phyloP scores from a whole-genome alignment of 108 stramenopile species.

The Licmophora abbreviata region DNA sequence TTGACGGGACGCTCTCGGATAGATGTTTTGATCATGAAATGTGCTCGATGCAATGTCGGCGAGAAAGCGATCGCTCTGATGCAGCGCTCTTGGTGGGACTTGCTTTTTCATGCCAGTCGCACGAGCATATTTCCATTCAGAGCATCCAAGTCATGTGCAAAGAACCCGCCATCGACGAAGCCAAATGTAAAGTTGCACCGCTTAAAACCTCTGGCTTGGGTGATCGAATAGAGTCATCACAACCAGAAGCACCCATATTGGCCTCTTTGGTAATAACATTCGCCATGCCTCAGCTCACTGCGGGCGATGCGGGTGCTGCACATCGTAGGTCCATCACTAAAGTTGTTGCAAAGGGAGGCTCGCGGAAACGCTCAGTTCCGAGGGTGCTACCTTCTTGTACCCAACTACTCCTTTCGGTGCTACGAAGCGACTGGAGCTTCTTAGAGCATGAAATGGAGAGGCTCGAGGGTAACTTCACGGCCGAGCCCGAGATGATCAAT shows the following conservation, averaged over 20 bases:
- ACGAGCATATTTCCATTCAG: constrained; percentile 21
- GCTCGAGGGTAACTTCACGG: neutral
- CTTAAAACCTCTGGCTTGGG: neutral
- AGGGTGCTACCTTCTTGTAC: constrained; percentile 25
- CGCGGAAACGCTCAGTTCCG: constrained; percentile 6
- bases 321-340: neutral
- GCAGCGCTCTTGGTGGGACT: constrained; percentile 22
- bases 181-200: neutral
- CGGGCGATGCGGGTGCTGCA: no score
- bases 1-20: no score
- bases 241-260: neutral
- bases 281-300: constrained; percentile 19
- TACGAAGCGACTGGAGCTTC: constrained; percentile 57
- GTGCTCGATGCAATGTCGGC: constrained; percentile 2
- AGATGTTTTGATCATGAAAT: neutral
- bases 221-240: neutral
- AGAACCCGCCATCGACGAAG: neutral
- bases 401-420: constrained; percentile 47
- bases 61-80: constrained; percentile 21
- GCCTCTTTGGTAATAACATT: constrained; percentile 43
- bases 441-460: constrained; percentile 26
- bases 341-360: neutral
- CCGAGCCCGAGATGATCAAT: neutral
- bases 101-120: constrained; percentile 16
- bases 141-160: constrained; percentile 16